Conservation (phyloP, 345 rosid genomes). For the Luvunga scandens region DNA sequence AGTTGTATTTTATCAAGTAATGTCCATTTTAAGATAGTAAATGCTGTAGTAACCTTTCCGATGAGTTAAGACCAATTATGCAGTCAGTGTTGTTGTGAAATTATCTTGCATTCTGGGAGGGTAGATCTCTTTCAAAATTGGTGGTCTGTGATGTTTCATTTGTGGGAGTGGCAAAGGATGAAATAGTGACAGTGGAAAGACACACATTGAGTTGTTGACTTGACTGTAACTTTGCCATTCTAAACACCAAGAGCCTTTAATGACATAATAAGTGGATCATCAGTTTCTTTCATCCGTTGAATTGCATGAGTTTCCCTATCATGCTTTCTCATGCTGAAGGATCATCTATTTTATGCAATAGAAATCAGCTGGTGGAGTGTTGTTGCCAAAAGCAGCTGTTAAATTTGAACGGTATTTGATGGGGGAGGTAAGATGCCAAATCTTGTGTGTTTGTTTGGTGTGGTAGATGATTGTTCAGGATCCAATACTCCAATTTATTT, state of each 20-base stretch:
- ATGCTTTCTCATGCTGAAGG: slow-evolving; percentile 7
- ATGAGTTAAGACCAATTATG: not conserved
- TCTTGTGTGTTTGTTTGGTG: not conserved
- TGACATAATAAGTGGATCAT: not conserved
- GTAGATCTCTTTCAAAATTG: not conserved
- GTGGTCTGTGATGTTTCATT: not conserved
- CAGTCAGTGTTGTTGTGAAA: not conserved
- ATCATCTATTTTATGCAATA: slow-evolving; percentile 23
- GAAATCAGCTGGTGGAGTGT: slow-evolving; percentile 89
- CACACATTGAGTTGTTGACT: not conserved
- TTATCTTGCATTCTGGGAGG: not conserved
- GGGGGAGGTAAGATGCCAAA: slow-evolving; percentile 62
- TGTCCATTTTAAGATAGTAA: not conserved
- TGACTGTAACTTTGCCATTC: not conserved
- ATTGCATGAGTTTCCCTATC: not conserved
- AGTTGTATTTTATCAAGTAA: not conserved
- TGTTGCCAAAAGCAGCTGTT: slow-evolving; percentile 90
- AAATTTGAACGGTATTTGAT: slow-evolving; percentile 80
- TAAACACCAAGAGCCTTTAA: not conserved
- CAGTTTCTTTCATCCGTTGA: not conserved
- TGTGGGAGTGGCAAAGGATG: not conserved
- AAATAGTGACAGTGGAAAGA: not conserved
- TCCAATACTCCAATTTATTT: not conserved
- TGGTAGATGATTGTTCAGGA: not conserved
- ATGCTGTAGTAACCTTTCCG: not conserved